Evolutionary conservation across 345 rosid genomes (phyloP).

Genomic region (Kandelia obovata): DNA sequence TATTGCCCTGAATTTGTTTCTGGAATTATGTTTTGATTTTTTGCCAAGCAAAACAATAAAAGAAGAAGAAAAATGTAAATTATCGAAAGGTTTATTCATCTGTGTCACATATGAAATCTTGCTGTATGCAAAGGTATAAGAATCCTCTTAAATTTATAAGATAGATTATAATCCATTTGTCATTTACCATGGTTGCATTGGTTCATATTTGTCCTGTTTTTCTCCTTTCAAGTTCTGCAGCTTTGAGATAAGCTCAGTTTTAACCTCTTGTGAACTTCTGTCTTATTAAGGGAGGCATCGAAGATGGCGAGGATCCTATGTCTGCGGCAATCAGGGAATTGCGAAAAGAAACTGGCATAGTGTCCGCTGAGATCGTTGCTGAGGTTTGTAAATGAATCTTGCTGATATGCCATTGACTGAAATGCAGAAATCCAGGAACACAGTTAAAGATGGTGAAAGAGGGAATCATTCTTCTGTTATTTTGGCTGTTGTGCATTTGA

Average conservation of each 20-base stretch:
- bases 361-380: conserved; percentile 71
- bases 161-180: background rate
- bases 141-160: background rate
- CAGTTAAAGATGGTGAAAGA: no score
- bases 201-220: conserved; percentile 5
- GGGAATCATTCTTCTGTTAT: background rate
- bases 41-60: background rate
- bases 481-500: conserved; percentile 10
- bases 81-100: no score
- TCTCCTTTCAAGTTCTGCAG: background rate
- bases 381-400: conserved; percentile 49
- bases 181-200: background rate
- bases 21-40: background rate
- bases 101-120: no score
- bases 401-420: background rate
- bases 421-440: no score
- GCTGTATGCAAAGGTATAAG: no score
- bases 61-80: background rate
- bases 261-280: conserved; percentile 8
- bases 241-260: conserved; percentile 7
- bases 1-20: conserved; percentile 3
- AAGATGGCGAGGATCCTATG: conserved; percentile 92
- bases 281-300: conserved; percentile 72
- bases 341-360: conserved; percentile 87
- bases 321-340: conserved; percentile 82